These are phyloP conservation scores for Allium cepa DNA, from an alignment of 106 monocot genomes.

Conservation along the genomic window DNA sequence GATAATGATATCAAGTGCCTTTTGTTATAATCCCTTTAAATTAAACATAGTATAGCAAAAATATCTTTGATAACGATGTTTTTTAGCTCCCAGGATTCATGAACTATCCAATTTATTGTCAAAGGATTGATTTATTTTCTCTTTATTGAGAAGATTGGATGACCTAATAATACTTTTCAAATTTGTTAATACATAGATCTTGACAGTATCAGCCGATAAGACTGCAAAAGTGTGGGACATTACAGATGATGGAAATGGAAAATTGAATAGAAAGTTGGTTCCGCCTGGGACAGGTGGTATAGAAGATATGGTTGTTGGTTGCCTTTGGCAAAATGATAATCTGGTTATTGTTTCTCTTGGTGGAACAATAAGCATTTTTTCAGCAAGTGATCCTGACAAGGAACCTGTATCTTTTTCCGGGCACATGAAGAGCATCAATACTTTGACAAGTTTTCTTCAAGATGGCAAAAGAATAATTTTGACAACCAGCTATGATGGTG, in stretches of 20 bases:
- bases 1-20: no score
- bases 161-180: no score
- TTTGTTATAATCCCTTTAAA: no score
- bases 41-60: no score
- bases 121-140: neutral
- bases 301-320: constrained; percentile 94
- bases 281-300: constrained; percentile 72
- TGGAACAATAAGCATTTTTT: constrained; percentile 64
- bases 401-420: constrained; percentile 67
- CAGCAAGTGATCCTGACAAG: constrained; percentile 57
- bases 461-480: constrained; percentile 49
- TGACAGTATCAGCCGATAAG: constrained; percentile 96
- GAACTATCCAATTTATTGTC: no score
- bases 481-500: constrained; percentile 90
- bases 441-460: constrained; percentile 43
- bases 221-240: constrained; percentile 98
- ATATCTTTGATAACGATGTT: no score
- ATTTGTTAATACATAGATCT: constrained; percentile 30
- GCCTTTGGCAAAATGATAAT: constrained; percentile 90
- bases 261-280: constrained; percentile 58
- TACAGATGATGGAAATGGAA: constrained; percentile 65
- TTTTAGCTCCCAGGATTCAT: no score
- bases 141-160: neutral
- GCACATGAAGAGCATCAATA: constrained; percentile 68
- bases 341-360: constrained; percentile 91